phyloP scores from a whole-genome alignment of 192 early-diverging fungal species.

The Backusella circina region DNA sequence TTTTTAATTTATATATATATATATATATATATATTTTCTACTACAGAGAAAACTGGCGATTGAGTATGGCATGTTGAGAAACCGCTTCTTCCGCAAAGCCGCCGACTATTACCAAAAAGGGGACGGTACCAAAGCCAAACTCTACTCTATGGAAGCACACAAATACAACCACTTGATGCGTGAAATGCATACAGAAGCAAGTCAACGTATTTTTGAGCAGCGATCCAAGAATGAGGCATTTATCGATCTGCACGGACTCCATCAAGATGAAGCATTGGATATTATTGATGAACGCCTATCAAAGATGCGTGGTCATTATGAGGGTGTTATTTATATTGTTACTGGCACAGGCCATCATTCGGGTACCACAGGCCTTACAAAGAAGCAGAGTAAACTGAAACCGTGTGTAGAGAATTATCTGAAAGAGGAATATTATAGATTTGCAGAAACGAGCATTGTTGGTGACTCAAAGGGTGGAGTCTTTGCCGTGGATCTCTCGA shows the following conservation, averaged over 20 bases:
- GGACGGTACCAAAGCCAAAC: constrained; percentile 39
- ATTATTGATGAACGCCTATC: constrained; percentile 42
- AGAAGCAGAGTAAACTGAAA: constrained; percentile 21
- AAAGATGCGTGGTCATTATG: constrained; percentile 32
- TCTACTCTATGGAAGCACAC: constrained; percentile 40
- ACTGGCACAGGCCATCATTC: constrained; percentile 50
- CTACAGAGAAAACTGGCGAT: constrained; percentile 42
- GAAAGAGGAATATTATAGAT: constrained; percentile 11
- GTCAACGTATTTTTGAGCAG: constrained; percentile 43
- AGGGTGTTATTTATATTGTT: constrained; percentile 46
- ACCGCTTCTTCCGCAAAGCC: constrained; percentile 44
- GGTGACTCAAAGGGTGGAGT: constrained; percentile 26
- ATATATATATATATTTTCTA: too few species aligned
- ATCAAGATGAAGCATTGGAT: constrained; percentile 45
- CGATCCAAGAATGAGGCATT: constrained; percentile 41
- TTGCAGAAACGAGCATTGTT: constrained; percentile 23
- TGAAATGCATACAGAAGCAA: constrained; percentile 42
- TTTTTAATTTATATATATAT: too few species aligned
- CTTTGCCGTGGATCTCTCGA: constrained; percentile 26
- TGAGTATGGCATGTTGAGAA: constrained; percentile 41
- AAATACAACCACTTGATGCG: constrained; percentile 47
- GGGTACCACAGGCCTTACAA: constrained; percentile 11
- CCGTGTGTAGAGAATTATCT: constrained; percentile 16
- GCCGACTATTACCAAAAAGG: constrained; percentile 40
- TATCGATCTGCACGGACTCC: constrained; percentile 51